Evolutionary conservation across 352 stramenopile species (phyloP), one percentile per base, ranked within the genome.

Genomic region (Phytopythium litorale): DNA sequence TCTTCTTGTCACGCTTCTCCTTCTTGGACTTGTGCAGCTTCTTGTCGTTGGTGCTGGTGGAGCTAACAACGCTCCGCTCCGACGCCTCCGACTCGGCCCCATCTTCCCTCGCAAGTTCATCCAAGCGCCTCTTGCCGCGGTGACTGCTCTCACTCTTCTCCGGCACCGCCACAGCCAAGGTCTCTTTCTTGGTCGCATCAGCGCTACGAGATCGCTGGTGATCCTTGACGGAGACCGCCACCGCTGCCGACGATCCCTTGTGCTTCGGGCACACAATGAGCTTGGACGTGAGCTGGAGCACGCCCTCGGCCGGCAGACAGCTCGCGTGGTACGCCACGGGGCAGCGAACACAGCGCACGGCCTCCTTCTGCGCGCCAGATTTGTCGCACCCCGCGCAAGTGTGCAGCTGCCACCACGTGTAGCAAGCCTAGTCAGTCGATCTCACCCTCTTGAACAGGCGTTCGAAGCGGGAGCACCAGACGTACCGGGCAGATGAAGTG

Each of bases 401-500:
- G 58, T 94, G 86, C 21, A 95, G 70, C 72, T 80, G 19, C 12
- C 46, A 19, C 0, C 16, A 28, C 9, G 33, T 9, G 37, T 16
- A 61, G 12, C 21, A 49, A 32, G 8, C 0, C 50, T 42, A 30
- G 12, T 57, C 18, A 28, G 38, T 52, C 55, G 28, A 35, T 37
- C 16, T n/a, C 25, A 19, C 23, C 35, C n/a, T 52, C 50, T 37
- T 16, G 18, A 35, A 11, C 35, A 40, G 30, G 35, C 9, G 5
- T 15, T n/a, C 35, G 21, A 55, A 43, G 16, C 58, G 23, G 42
- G 19, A 54, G 18, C 5, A 38, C 25, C 42, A 49, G 33, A 67
- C 73, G 48, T 66, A 80, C 72, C 37, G 87, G 84, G 58, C 87
- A 95, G 50, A 95, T 95, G 58, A 95, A 95, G 61, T 89, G 78